phyloP scores from a whole-genome alignment of 2,329 filamentous ascomycete species.

The Pseudogymnoascus sp. region DNA sequence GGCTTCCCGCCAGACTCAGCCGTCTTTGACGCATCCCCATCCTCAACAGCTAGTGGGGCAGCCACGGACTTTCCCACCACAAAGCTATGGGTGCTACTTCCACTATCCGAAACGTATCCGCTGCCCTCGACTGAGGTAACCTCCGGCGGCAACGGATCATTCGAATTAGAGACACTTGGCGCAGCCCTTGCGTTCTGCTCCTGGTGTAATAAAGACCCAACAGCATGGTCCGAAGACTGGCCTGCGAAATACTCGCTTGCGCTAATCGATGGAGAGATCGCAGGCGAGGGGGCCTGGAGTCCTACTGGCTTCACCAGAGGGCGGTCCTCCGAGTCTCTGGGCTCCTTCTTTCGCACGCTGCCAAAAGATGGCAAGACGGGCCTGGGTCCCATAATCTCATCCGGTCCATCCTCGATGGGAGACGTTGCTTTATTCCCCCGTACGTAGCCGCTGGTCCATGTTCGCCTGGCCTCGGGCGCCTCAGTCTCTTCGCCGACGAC shows the following conservation, averaged over 20 bases:
- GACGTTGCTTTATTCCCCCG: slow-evolving; percentile 40
- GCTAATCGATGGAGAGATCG: slow-evolving; percentile 17
- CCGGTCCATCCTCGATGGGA: slow-evolving; percentile 52
- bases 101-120: slow-evolving; percentile 54
- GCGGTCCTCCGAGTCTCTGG: slow-evolving; percentile 42
- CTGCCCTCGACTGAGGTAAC: slow-evolving; percentile 61
- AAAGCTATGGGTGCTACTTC: slow-evolving; percentile 35
- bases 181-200: slow-evolving; percentile 42
- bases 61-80: slow-evolving; percentile 23
- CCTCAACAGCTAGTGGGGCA: slow-evolving; percentile 4
- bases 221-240: slow-evolving; percentile 50
- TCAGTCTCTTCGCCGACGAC: slow-evolving; percentile 42
- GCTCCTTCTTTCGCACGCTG: slow-evolving; percentile 57
- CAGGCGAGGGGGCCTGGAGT: slow-evolving; percentile 22
- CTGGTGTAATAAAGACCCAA: slow-evolving; percentile 47
- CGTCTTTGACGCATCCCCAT: neutral
- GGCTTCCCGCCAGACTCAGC: neutral
- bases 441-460: slow-evolving; percentile 45
- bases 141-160: slow-evolving; percentile 61
- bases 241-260: slow-evolving; percentile 20
- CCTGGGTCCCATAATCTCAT: slow-evolving; percentile 64
- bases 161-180: slow-evolving; percentile 48
- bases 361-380: slow-evolving; percentile 68
- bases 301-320: slow-evolving; percentile 45
- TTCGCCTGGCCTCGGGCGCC: slow-evolving; percentile 32